Evolutionary conservation across 179 eudicot genomes (phyloP), one percentile per base, ranked within the genome.

Genomic region (Spergularia azorica): DNA sequence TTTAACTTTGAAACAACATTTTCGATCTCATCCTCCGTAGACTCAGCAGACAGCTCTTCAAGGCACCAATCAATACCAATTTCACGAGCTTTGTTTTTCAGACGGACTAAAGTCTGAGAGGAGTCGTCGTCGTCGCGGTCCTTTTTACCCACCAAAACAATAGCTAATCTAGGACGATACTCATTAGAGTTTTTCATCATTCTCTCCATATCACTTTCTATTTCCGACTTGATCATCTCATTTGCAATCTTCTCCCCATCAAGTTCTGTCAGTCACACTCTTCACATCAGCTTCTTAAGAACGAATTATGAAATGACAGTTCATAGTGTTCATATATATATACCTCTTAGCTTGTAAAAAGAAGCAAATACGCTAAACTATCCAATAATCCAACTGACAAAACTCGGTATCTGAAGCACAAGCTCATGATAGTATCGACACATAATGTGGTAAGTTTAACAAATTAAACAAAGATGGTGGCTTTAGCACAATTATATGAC

Each of bases 141-240:
- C 71, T 87, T 83, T 76, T 78, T 63, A 62, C 91, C 91, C 60
- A 88, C 87, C 73, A 85, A 69, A 60, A 88, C 82, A 83, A 88
- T 71, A 63, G 81, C 88, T 69, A 88, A 78, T 43, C 91, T 84
- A 26, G 91, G 91, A 26, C 39, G 39, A 36, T 36, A 63, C 61
- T 85, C 84, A 66, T 76, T 68, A 18, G 66, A 20, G 41, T 63
- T 72, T 76, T 80, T 86, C 83, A 88, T 86, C 4, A 36, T 2
- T 63, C 77, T 76, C 21, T 20, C 9, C 51, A 83, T 77, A 67
- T 88, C 88, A 69, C 72, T 50, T 15, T 83, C 87, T 77, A 86
- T 79, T 76, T 77, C 78, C 17, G 84, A 76, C 79, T 84, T 86
- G 2, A 88, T 83, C 55, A 48, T 43, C 39, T 36, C 4, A 36